A percentile compares a stretch with the other conserved stretches of the same genome.
phyloP scores from a whole-genome alignment of 306 rosid species.

The Quercus variabilis region DNA sequence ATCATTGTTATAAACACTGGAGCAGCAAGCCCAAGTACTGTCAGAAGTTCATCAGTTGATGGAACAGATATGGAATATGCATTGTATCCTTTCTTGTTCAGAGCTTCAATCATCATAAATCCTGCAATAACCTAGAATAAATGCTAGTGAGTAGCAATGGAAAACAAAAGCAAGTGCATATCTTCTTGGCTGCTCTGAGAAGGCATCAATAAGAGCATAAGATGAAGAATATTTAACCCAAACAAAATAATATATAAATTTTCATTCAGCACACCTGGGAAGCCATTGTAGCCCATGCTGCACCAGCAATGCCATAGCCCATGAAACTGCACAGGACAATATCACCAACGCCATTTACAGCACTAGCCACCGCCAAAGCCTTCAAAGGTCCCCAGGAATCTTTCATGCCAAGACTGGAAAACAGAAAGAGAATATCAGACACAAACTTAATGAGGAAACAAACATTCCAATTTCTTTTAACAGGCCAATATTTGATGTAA shows the following conservation, averaged over 20 bases:
- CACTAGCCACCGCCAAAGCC: slow-evolving; percentile 66
- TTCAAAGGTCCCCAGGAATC: slow-evolving; percentile 92
- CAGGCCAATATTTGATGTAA: background rate
- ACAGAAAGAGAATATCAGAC: slow-evolving; percentile 8
- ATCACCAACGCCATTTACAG: slow-evolving; percentile 56
- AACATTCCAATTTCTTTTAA: slow-evolving; percentile 1
- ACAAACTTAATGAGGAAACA: slow-evolving; percentile 7
- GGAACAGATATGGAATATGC: slow-evolving; percentile 68
- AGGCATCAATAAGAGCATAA: slow-evolving; percentile 4
- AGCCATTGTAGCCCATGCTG: slow-evolving; percentile 82
- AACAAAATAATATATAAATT: slow-evolving; percentile 16
- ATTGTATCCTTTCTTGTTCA: slow-evolving; percentile 71
- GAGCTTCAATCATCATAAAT: slow-evolving; percentile 75
- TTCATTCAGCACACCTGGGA: slow-evolving; percentile 50
- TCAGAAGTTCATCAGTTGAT: slow-evolving; percentile 53
- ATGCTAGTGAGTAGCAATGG: slow-evolving; percentile 3
- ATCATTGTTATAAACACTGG: slow-evolving; percentile 77
- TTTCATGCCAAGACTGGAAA: slow-evolving; percentile 78
- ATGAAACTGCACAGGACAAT: slow-evolving; percentile 51
- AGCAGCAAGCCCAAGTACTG: slow-evolving; percentile 65
- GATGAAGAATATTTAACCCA: background rate
- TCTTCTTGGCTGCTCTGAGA: slow-evolving; percentile 6
- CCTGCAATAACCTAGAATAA: slow-evolving; percentile 70
- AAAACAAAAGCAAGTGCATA: slow-evolving; percentile 7
- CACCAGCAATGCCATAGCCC: slow-evolving; percentile 76